Evolutionary conservation across 768 basidiomycete species (phyloP).

Genomic region (Tricholoma furcatifolium): DNA sequence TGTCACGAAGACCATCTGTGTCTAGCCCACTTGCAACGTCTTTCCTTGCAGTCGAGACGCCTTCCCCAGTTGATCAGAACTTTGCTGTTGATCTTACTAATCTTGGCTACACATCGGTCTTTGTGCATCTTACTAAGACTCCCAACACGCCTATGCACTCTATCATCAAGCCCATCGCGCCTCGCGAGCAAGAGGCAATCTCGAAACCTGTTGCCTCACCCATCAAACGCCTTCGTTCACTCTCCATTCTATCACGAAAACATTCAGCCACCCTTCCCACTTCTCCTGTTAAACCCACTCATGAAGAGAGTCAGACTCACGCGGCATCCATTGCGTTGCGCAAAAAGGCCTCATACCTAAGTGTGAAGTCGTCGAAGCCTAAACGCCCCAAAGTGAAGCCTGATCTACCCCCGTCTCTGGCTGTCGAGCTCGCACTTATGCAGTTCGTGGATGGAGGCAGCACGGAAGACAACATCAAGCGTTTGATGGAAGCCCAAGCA

Average conservation of each 20-base stretch:
- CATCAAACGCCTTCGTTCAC: slow-evolving; percentile 49
- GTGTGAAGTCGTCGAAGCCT: slow-evolving; percentile 35
- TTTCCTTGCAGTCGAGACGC: slow-evolving; percentile 44
- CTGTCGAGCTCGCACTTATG: slow-evolving; percentile 66
- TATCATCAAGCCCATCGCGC: slow-evolving; percentile 23
- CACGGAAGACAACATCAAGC: slow-evolving; percentile 51
- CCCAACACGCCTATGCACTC: slow-evolving; percentile 41
- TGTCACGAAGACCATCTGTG: slow-evolving; percentile 23
- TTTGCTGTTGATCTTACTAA: slow-evolving; percentile 54
- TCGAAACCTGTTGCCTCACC: slow-evolving; percentile 20
- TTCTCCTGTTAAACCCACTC: slow-evolving; percentile 19
- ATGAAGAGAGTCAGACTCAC: slow-evolving; percentile 6
- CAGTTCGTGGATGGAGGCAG: slow-evolving; percentile 68
- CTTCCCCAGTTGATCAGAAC: slow-evolving; percentile 46
- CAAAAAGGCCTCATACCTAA: slow-evolving; percentile 54
- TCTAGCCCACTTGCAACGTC: slow-evolving; percentile 32
- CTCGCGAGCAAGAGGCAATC: slow-evolving; percentile 13
- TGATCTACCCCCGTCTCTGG: slow-evolving; percentile 48
- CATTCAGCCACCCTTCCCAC: slow-evolving; percentile 19
- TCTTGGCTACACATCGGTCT: slow-evolving; percentile 66
- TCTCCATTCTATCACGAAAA: slow-evolving; percentile 46
- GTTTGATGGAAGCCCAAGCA: slow-evolving; percentile 55
- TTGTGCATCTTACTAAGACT: slow-evolving; percentile 56
- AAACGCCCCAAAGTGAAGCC: slow-evolving; percentile 22
- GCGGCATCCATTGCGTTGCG: slow-evolving; percentile 39